Evolutionary conservation across 2,329 filamentous ascomycete genomes (phyloP), one percentile per base, ranked within the genome.

Genomic region (Fusarium tjaetaba): DNA sequence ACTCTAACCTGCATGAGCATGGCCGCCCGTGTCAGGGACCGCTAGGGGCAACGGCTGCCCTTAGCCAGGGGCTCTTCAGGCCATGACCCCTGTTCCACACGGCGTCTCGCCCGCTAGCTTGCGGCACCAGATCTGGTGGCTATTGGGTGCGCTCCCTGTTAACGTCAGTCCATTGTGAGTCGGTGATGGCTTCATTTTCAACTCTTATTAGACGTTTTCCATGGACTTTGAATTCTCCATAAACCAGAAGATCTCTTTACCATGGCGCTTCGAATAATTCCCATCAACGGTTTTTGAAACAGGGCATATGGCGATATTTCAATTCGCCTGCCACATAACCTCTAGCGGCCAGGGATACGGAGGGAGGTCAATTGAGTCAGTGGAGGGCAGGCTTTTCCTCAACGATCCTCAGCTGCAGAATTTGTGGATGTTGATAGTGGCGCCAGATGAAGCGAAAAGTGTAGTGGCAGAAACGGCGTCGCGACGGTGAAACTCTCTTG

Each of bases 161-260:
- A 34, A 26, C 30, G 71, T 73, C 75, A 78, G 76, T 75, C 63
- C 75, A 78, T 65, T 30, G 56, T 48, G 38, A 72, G 66, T 68
- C 77, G 71, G 72, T 58, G 76, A 78, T 78, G 75, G 76, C 76
- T 78, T 78, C 76, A 78, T 78, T 70, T 62, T 41, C 28, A 18
- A 24, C 8, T 26, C 24, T 26, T 52, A 26, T 78, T 76, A 68
- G 52, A 69, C 67, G 76, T 78, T 78, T 65, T 66, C 56, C 55
- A 57, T 51, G 52, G 36, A 66, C 34, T 61, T 62, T 26, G 53
- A 26, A 49, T 64, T 51, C 38, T 59, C 45, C 58, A 39, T 74
- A 11, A n/a, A 36, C 34, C 38, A 43, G 32, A 38, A 26, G 28
- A 36, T 59, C 39, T 36, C 16, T n/a, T 20, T 4, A 28, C 28